These are phyloP conservation scores for Leucocoprinus leucothites DNA, from an alignment of 768 basidiomycete species.

Conservation along the genomic window DNA sequence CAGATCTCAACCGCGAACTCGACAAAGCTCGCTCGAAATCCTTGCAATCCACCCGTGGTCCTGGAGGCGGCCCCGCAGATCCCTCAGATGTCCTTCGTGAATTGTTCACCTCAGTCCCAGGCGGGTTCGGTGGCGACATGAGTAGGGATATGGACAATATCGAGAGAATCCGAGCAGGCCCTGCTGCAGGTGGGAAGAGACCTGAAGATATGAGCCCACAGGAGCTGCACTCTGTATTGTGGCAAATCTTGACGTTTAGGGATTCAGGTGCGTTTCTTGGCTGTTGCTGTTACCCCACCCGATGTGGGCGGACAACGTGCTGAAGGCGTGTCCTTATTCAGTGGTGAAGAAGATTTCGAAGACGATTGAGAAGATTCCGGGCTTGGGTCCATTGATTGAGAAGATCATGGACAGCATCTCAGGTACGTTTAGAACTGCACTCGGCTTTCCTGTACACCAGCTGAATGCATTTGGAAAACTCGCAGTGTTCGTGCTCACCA, in stretches of 20 bases:
- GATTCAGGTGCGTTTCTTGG: slow-evolving; percentile 54
- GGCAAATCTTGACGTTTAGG: slow-evolving; percentile 84
- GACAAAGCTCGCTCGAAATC: slow-evolving; percentile 62
- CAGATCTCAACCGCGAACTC: slow-evolving; percentile 80
- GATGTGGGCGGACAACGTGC: background rate
- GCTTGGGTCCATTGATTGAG: slow-evolving; percentile 68
- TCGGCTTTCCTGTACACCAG: background rate
- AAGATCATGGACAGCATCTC: slow-evolving; percentile 75
- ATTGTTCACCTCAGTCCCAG: slow-evolving; percentile 62
- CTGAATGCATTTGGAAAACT: slow-evolving; percentile 17
- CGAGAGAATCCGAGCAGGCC: slow-evolving; percentile 61
- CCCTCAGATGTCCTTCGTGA: slow-evolving; percentile 53
- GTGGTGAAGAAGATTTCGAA: slow-evolving; percentile 77
- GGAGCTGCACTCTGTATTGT: slow-evolving; percentile 78
- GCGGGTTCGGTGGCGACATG: slow-evolving; percentile 57
- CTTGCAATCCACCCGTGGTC: slow-evolving; percentile 24
- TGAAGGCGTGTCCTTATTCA: slow-evolving; percentile 15
- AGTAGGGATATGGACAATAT: slow-evolving; percentile 74
- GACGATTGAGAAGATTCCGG: slow-evolving; percentile 85
- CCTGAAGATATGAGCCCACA: slow-evolving; percentile 87
- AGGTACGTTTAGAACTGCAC: slow-evolving; percentile 32
- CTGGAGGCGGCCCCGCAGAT: slow-evolving; percentile 28
- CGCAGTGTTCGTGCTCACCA: slow-evolving; percentile 78
- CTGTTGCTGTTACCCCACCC: background rate
- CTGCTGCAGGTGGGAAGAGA: slow-evolving; percentile 58